A percentile compares a stretch with the other conserved stretches of the same genome.
These are phyloP conservation scores for Fusarium buxicola DNA, from an alignment of 2,329 filamentous ascomycete species.

Conservation along the genomic window DNA sequence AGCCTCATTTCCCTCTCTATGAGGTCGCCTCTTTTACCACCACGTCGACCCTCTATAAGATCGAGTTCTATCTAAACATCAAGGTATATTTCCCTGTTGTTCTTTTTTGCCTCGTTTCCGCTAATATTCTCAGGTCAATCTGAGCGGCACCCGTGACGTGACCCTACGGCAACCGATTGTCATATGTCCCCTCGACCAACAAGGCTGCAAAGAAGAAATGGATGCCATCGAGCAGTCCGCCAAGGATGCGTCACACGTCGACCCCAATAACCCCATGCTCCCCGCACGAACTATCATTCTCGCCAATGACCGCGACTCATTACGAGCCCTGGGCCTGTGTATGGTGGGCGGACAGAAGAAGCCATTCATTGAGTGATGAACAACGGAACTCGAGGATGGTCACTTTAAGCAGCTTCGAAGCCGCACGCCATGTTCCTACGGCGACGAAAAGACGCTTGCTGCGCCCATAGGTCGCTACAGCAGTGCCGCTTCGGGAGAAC, in stretches of 20 bases:
- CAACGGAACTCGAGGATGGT: constrained; percentile 13
- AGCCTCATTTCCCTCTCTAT: constrained; percentile 89
- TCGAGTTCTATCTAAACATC: constrained; percentile 95
- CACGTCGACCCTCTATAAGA: constrained; percentile 93
- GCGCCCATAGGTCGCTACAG: constrained; percentile 26
- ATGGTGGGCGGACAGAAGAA: constrained; percentile 73
- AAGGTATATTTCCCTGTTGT: constrained; percentile 70
- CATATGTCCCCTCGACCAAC: constrained; percentile 94
- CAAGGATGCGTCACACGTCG: constrained; percentile 88
- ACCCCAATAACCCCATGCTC: constrained; percentile 91
- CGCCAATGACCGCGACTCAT: constrained; percentile 76
- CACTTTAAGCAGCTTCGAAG: constrained; percentile 25
- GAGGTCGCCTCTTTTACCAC: constrained; percentile 93
- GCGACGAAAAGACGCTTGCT: constrained; percentile 17
- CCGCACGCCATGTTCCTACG: constrained; percentile 22
- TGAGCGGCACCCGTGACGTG: constrained; percentile 90
- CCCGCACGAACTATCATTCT: constrained; percentile 86
- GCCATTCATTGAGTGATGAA: constrained; percentile 69
- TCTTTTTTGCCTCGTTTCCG: constrained; percentile 21
- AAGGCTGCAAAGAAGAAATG: constrained; percentile 98
- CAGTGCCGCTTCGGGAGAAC: constrained; percentile 35
- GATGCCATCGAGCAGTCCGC: constrained; percentile 97
- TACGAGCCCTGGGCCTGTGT: constrained; percentile 72
- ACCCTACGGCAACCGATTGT: constrained; percentile 91
- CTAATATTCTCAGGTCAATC: constrained; percentile 73